Conservation (phyloP, 2,329 filamentous ascomycete species). For the Talaromyces sp. region DNA sequence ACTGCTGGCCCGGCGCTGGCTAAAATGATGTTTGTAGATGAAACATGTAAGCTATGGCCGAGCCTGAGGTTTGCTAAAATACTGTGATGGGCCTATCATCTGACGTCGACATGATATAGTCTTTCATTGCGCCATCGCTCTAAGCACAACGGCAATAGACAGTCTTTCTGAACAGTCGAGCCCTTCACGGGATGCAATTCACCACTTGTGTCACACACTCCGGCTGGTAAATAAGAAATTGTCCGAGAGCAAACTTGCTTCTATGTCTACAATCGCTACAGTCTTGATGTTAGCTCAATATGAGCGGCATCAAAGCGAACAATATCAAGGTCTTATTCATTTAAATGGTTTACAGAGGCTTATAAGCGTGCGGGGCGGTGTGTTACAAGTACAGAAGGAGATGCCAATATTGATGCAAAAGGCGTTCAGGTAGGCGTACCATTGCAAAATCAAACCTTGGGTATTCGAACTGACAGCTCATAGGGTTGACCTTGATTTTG, state of each 20-base stretch:
- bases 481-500: conserved; percentile 17
- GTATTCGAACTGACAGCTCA: background rate
- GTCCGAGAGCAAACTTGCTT: background rate
- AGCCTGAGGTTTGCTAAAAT: background rate
- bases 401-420: conserved; percentile 13
- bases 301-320: conserved; percentile 14
- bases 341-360: conserved; percentile 14
- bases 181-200: conserved; percentile 1
- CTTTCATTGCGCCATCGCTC: conserved; percentile 16
- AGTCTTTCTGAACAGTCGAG: background rate
- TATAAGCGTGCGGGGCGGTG: conserved; percentile 13
- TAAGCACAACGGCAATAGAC: conserved; percentile 9
- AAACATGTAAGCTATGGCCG: conserved; percentile 12
- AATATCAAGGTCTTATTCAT: conserved; percentile 13
- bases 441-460: background rate
- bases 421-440: conserved; percentile 6
- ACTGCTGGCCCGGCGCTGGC: conserved; percentile 5
- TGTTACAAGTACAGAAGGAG: background rate
- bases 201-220: conserved; percentile 14
- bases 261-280: conserved; percentile 13
- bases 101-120: background rate
- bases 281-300: conserved; percentile 18
- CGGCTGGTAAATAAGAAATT: conserved; percentile 16
- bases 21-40: conserved; percentile 13
- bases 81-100: background rate